Conservation (phyloP, 148 eudicot genomes). For the Mesembryanthemum crystallinum region DNA sequence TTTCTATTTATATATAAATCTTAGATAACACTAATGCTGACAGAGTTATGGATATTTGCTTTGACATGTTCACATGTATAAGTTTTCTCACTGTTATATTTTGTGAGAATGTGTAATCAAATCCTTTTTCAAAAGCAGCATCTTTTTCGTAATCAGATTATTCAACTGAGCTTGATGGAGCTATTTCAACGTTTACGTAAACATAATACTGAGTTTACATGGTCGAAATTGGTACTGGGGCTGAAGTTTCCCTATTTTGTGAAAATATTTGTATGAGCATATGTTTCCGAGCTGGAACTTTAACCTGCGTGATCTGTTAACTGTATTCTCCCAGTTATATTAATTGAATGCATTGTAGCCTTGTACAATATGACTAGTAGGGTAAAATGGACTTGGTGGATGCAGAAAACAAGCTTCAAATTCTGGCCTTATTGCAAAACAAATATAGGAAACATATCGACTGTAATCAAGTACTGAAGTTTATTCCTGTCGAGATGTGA, state of each 20-base stretch:
- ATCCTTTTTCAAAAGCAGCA: background rate
- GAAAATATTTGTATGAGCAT: background rate
- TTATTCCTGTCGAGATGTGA: too few species aligned
- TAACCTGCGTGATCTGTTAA: background rate
- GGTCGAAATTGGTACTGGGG: too few species aligned
- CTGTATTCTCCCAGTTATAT: background rate
- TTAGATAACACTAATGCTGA: background rate
- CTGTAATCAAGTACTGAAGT: too few species aligned
- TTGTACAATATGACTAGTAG: background rate
- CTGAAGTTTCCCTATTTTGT: background rate
- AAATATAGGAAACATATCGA: too few species aligned
- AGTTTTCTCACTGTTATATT: background rate
- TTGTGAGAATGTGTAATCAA: background rate
- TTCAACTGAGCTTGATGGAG: background rate
- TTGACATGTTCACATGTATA: slow-evolving; percentile 1
- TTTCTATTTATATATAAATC: background rate
- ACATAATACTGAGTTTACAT: too few species aligned
- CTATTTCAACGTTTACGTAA: too few species aligned
- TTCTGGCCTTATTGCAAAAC: too few species aligned
- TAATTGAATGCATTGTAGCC: background rate
- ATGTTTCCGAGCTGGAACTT: background rate
- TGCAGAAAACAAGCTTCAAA: too few species aligned
- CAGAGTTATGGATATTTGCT: background rate
- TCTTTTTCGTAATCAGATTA: background rate
- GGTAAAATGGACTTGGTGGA: too few species aligned